Evolutionary conservation across 1,284 basidiomycete genomes (phyloP), one percentile per base, ranked within the genome.

Genomic region (Tylopilus sp.): DNA sequence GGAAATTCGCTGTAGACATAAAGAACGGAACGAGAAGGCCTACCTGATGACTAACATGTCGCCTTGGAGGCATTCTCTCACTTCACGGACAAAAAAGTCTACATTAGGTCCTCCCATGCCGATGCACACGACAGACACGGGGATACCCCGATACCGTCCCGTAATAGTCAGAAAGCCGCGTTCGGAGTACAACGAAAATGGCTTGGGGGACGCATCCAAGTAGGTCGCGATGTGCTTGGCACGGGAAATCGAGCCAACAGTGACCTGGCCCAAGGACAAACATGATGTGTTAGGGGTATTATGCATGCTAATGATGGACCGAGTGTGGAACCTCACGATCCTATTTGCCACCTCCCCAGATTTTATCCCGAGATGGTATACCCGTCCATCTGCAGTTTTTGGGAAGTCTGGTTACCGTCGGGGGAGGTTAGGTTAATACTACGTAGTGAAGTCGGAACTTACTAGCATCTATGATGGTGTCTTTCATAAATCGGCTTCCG

Each of bases 51-150:
- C 79, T 57, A 82, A 74, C 81, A 93, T 83, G 65, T 93, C 90
- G 9, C 91, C 90, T 56, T 72, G 75, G 37, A 92, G 71, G 59
- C 87, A 87, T 64, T 92, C 91, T 53, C 90, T 79, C 17, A 81
- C 82, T 72, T 93, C 91, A 57, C 91, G 82, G 15, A 93, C 80
- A 68, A 92, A 90, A 71, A 93, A 93, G 70, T 93, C 90, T 70
- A 86, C 86, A 68, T 88, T 90, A 2, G 89, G 81, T 56, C 74
- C 76, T 20, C 90, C 90, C 91, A 93, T 93, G 10, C 91, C 91
- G 53, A 92, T 92, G 55, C 86, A 87, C 42, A 91, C 76, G 50
- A 93, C 81, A 14, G 85, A 88, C 31, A 93, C 68, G 7, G 90
- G 88, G 5, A 80, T 70, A 42, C 81, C 82, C 42, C 80, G 77